Evolutionary conservation across 371 early-diverging fungal genomes (phyloP).

Genomic region (Rhizopus delemar): DNA sequence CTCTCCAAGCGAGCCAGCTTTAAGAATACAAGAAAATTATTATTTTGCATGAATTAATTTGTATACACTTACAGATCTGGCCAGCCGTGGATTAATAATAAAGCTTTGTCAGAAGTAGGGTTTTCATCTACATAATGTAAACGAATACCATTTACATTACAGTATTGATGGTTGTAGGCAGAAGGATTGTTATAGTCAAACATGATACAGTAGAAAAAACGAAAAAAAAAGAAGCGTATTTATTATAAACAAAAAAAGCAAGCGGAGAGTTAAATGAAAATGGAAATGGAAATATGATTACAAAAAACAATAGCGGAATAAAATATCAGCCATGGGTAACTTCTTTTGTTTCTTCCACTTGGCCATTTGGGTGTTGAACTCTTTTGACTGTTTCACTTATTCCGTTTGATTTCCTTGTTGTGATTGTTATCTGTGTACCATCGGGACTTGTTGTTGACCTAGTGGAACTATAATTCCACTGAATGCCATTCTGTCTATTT

Average conservation of each 20-base stretch:
- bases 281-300: not conserved
- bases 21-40: not conserved
- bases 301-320: not conserved
- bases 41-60: not conserved
- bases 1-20: conserved; percentile 71
- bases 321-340: not conserved
- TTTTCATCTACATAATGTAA: conserved; percentile 76
- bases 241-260: not conserved
- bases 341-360: conserved; percentile 35
- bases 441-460: conserved; percentile 32
- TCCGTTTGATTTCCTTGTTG: conserved; percentile 35
- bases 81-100: conserved; percentile 74
- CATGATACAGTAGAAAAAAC: conserved; percentile 14
- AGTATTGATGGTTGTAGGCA: conserved; percentile 44
- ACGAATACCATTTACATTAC: conserved; percentile 46
- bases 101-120: conserved; percentile 35
- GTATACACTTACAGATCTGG: conserved; percentile 58
- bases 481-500: not conserved
- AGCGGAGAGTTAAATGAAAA: not conserved
- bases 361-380: conserved; percentile 39
- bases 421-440: conserved; percentile 40
- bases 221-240: not conserved
- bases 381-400: conserved; percentile 39
- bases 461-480: conserved; percentile 36
- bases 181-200: conserved; percentile 39